Percentiles rank a stretch among this genome's conserved stretches.
Evolutionary conservation across 805 yeast genomes (phyloP).

Genomic region (Spathaspora hagerdaliae): DNA sequence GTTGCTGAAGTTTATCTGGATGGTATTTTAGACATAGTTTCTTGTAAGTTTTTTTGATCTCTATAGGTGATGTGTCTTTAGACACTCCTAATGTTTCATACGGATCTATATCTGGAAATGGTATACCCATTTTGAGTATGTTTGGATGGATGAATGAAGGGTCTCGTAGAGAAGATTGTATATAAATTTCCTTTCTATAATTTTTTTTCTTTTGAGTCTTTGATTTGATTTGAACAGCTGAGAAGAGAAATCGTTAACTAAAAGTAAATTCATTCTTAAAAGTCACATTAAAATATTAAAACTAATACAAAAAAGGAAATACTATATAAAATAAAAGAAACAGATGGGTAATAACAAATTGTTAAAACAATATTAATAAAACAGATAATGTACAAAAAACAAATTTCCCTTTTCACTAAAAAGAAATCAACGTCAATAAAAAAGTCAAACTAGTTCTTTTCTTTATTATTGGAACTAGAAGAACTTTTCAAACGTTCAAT

Average conservation of each 20-base stretch:
- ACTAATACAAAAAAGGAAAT: neutral
- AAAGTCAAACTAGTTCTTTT: neutral
- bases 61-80: constrained; percentile 41
- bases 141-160: too few species aligned
- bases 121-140: constrained; percentile 23
- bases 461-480: constrained; percentile 6
- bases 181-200: too few species aligned
- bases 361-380: too few species aligned
- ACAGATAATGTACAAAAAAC: neutral
- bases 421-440: neutral
- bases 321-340: neutral
- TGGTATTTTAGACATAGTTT: constrained; percentile 60
- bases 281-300: neutral
- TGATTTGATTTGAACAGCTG: too few species aligned
- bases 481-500: constrained; percentile 67
- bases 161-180: too few species aligned
- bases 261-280: too few species aligned
- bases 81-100: constrained; percentile 49
- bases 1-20: constrained; percentile 61
- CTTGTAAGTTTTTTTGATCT: constrained; percentile 65
- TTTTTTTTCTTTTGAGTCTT: too few species aligned
- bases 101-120: constrained; percentile 59
- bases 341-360: neutral
- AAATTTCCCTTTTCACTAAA: neutral
- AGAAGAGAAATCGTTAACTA: too few species aligned